A percentile compares a stretch with the other conserved stretches of the same genome.
Conservation (phyloP, 1,284 basidiomycete genomes). For the Pholiota adiposa region DNA sequence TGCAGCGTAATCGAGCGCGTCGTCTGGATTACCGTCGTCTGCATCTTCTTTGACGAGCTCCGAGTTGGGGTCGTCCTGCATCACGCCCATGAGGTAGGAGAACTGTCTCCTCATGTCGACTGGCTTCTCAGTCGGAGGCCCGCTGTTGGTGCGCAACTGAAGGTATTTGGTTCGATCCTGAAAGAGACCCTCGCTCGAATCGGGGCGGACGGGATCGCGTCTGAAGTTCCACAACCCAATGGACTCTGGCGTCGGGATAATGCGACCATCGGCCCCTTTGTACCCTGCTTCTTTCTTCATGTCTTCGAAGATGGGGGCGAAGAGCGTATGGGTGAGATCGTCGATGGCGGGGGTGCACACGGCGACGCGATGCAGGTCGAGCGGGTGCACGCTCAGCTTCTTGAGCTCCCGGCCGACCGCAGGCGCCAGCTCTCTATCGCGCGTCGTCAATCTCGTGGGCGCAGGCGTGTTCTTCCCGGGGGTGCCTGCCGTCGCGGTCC, state of each 20-base stretch:
- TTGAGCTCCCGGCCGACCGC: slow-evolving; percentile 31
- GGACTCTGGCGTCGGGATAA: slow-evolving; percentile 10
- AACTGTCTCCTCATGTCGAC: not conserved
- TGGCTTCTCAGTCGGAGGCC: not conserved
- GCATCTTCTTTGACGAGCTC: slow-evolving; percentile 18
- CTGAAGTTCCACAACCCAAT: slow-evolving; percentile 14
- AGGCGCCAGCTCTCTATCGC: slow-evolving; percentile 26
- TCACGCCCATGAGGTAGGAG: not conserved
- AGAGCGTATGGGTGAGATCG: not conserved
- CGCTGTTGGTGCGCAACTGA: not conserved
- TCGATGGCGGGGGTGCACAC: slow-evolving; percentile 22
- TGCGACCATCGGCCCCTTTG: not conserved
- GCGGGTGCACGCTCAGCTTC: slow-evolving; percentile 24
- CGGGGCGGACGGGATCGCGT: not conserved
- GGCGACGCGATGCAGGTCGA: slow-evolving; percentile 28
- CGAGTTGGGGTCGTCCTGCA: slow-evolving; percentile 12
- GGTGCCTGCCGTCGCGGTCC: not conserved
- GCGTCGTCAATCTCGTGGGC: slow-evolving; percentile 32
- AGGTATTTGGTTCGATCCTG: not conserved
- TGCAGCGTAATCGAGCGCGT: slow-evolving; percentile 19
- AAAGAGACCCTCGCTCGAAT: not conserved
- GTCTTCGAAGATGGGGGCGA: not conserved
- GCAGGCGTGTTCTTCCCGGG: slow-evolving; percentile 8
- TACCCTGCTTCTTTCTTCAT: slow-evolving; percentile 10
- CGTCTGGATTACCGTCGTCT: slow-evolving; percentile 12